phyloP scores from a whole-genome alignment of 1,284 basidiomycete species.

The Malassezia dermatis region DNA sequence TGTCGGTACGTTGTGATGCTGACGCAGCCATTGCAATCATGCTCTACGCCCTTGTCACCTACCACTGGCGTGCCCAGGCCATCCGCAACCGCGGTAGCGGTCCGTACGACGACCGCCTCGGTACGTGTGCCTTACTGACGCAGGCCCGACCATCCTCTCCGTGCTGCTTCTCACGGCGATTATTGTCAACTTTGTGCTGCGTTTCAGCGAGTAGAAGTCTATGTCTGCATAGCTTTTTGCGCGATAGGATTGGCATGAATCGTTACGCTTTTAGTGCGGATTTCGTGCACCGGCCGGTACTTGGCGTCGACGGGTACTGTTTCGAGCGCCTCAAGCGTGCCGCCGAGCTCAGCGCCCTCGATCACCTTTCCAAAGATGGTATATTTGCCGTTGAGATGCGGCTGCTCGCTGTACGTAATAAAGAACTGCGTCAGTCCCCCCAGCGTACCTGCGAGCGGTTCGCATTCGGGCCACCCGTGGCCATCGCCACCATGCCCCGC shows the following conservation, averaged over 20 bases:
- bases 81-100: constrained; percentile 84
- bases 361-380: constrained; percentile 45
- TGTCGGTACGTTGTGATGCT: constrained; percentile 58
- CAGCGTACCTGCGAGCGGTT: constrained; percentile 27
- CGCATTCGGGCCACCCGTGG: constrained; percentile 43
- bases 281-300: constrained; percentile 72
- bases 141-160: constrained; percentile 45
- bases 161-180: constrained; percentile 46
- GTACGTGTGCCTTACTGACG: constrained; percentile 43
- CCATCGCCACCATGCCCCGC: constrained; percentile 43
- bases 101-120: constrained; percentile 91
- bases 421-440: constrained; percentile 28
- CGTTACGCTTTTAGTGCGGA: constrained; percentile 70
- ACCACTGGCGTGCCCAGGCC: constrained; percentile 88
- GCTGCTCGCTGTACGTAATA: constrained; percentile 39
- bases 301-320: constrained; percentile 79
- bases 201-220: constrained; percentile 27
- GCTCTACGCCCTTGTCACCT: constrained; percentile 87
- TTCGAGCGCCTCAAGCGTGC: constrained; percentile 52
- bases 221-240: constrained; percentile 48
- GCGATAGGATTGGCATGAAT: constrained; percentile 93
- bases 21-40: constrained; percentile 81
- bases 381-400: constrained; percentile 41
- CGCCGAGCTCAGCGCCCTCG: constrained; percentile 37
- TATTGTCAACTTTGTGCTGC: constrained; percentile 47